Conservation (phyloP, 192 early-diverging fungal genomes). For the Physocladia obscura region DNA sequence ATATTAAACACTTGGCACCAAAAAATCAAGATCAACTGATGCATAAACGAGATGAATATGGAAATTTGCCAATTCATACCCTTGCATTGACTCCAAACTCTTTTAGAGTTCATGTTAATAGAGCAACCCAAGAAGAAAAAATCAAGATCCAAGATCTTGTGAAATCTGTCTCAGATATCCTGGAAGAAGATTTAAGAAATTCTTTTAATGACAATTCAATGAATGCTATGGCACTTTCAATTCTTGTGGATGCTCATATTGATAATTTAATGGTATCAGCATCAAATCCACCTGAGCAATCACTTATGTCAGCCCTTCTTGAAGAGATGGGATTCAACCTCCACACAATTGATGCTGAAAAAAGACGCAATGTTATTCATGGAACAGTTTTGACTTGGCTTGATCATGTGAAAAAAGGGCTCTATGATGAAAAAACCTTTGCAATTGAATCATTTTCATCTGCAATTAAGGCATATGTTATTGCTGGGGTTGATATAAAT, state of each 20-base stretch:
- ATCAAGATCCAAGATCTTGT: neutral
- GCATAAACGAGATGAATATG: neutral
- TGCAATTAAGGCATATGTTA: neutral
- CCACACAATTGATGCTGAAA: neutral
- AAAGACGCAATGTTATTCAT: neutral
- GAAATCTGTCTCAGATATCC: neutral
- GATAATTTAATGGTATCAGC: neutral
- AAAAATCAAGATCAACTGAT: neutral
- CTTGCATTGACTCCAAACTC: neutral
- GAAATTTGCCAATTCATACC: neutral
- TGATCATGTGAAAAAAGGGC: neutral
- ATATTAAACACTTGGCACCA: neutral
- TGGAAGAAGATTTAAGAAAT: neutral
- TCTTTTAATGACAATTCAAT: neutral
- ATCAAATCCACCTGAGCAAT: neutral
- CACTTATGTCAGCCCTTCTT: neutral
- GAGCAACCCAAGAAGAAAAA: neutral
- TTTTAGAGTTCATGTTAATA: neutral
- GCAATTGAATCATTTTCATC: neutral
- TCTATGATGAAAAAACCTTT: neutral
- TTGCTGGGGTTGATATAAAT: neutral
- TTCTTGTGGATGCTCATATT: neutral
- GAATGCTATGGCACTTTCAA: neutral
- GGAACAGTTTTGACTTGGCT: neutral
- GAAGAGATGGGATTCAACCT: neutral